Base-by-base conservation (phyloP, 2,329 filamentous ascomycete species). In the Didymella arachidicola region DNA sequence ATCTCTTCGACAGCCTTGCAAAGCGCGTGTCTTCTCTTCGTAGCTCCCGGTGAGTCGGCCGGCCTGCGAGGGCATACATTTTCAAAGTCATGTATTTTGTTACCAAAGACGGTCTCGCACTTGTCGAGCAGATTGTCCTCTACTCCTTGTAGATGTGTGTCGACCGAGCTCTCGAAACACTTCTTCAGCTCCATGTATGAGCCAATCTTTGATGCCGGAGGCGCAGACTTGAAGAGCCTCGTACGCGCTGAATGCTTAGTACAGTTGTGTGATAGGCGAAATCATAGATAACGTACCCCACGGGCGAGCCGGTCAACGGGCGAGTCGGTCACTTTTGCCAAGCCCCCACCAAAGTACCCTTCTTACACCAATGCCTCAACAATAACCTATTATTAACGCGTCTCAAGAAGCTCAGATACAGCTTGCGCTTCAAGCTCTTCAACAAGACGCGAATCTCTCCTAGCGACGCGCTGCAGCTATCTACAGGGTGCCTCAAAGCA, bases 131-230 rank as follows among this genome's bases (percentile, higher is more conserved):
- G 16, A 6, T 39, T 10, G 1, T 1, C 30, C n/a, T 42, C 42
- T 14, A 41, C 32, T 4, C 26, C n/a, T 26, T 41, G 51, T 18
- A 53, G 16, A 8, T 32, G 16, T 19, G 11, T 12, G 1, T 47
- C 51, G 7, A 53, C 18, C 12, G n/a, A 26, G 4, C 22, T 47
- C 34, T 47, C 43, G 5, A 41, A 7, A 14, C 41, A 32, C 4
- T 30, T n/a, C 18, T 16, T 53, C 42, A 47, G 29, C 18, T 47
- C 51, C 26, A 6, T 53, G 22, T 53, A 53, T 8, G 49, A 30
- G 18, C 49, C 49, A 5, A 45, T 16, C 30, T 45, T 53, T 3
- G 30, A 16, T 14, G 4, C 19, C 2, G 44, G 29, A 4, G 44
- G 10, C 2, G 18, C 14, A 4, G 12, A 12, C 6, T 22, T 44